A percentile compares a stretch with the other conserved stretches of the same genome.
These are phyloP conservation scores for Neonectria ditissima DNA, from an alignment of 2,329 filamentous ascomycete genomes.

Conservation along the genomic window DNA sequence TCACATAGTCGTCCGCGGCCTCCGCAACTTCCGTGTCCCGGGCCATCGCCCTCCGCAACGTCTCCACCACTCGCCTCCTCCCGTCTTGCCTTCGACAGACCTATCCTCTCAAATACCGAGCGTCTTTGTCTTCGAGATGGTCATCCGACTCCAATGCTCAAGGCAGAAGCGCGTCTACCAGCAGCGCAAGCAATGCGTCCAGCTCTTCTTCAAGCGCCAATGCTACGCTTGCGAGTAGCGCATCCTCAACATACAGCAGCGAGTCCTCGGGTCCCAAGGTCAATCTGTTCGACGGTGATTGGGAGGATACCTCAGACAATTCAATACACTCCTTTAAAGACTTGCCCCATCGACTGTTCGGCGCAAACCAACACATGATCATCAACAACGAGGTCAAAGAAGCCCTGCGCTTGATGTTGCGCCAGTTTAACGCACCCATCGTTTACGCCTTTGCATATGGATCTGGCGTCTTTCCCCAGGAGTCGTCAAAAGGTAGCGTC, in stretches of 20 bases:
- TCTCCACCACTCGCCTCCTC: conserved; percentile 26
- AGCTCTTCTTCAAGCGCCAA: conserved; percentile 19
- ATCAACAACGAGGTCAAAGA: conserved; percentile 98
- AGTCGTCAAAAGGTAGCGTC: conserved; percentile 62
- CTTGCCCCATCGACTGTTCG: conserved; percentile 71
- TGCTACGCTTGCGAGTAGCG: conserved; percentile 27
- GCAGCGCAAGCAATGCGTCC: conserved; percentile 28
- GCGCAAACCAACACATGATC: conserved; percentile 94
- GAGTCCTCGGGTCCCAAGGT: conserved; percentile 45
- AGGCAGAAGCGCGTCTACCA: conserved; percentile 12
- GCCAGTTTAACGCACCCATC: conserved; percentile 92
- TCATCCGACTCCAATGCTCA: conserved; percentile 35
- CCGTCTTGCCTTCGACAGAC: conserved; percentile 23
- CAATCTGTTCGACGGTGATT: conserved; percentile 55
- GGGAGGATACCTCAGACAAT: conserved; percentile 58
- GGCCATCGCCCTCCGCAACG: conserved; percentile 36
- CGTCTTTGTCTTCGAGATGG: conserved; percentile 31
- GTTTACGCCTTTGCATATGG: conserved; percentile 98
- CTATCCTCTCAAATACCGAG: conserved; percentile 18
- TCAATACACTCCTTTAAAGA: conserved; percentile 59
- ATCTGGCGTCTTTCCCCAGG: conserved; percentile 93
- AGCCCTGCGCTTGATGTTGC: conserved; percentile 85
- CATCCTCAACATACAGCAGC: conserved; percentile 40
- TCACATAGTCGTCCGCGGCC: conserved; percentile 34
- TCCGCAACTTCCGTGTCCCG: conserved; percentile 32